Base-by-base conservation (phyloP, 2,329 filamentous ascomycete species). In the Albifimbria verrucaria region DNA sequence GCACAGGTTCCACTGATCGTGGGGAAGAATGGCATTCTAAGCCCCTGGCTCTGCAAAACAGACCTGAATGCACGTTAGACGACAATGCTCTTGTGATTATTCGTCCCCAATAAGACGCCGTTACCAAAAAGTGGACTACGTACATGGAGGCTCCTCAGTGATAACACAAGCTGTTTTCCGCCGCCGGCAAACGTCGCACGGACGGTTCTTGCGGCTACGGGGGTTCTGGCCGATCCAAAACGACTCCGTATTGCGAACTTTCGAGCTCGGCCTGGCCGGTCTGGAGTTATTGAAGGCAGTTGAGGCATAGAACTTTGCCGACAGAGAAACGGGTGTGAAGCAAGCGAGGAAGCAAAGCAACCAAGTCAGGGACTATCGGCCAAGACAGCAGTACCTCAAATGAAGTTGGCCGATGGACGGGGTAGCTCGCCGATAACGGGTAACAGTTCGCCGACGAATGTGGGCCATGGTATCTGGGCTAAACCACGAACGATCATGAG, bases 91-190 rank as follows among this genome's bases (percentile, higher is more conserved):
- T 39, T 32, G 26, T 15, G 26, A 32, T 32, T 9, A 15, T 32
- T 39, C 26, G 21, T 52, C 18, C 39, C 50, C 18, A 51, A 46
- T 36, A n/a, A n/a, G 10, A 21, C 20, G 20, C 10, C 46, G 26
- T 49, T 22, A 22, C 10, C 18, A 20, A 22, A 20, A 22, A 17
- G 22, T 22, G 25, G 17, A 36, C 6, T 39, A 59, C 73, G 63
- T 67, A 77, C 75, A 77, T 53, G 74, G 75, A 49, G 74, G 74
- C 53, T 69, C 63, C 11, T 65, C 65, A 25, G 72, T 68, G 51
- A 78, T 77, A 7, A 77, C 69, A 58, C 75, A 77, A n/a, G 72
- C 75, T 42, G 74, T 76, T 63, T 77, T 77, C 18, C 75, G 66
- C 46, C 65, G 65, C 9, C 74, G 71, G 56, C 75, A 77, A 11